These are phyloP conservation scores for Trametes polyzona DNA, from an alignment of 1,284 basidiomycete genomes.

Conservation along the genomic window DNA sequence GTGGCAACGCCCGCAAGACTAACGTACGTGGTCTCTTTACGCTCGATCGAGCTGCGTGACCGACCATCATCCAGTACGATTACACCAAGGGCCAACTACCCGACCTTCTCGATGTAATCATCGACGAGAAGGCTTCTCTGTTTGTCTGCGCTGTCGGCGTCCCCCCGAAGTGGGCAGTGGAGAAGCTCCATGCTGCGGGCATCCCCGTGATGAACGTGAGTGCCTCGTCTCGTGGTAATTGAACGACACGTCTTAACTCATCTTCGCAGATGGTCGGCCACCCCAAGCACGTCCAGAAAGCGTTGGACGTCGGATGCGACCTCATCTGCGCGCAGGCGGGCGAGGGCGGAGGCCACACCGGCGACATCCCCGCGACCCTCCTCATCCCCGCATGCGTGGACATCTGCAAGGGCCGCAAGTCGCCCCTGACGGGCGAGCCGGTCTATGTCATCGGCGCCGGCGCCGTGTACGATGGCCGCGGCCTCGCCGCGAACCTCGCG, in stretches of 20 bases:
- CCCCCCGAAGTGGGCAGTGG: constrained; percentile 77
- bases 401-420: constrained; percentile 71
- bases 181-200: constrained; percentile 78
- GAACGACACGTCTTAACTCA: no score
- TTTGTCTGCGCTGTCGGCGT: constrained; percentile 90
- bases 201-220: constrained; percentile 84
- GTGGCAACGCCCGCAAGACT: constrained; percentile 82
- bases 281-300: constrained; percentile 84
- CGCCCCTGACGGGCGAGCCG: constrained; percentile 78
- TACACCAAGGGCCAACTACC: constrained; percentile 81
- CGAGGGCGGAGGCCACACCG: constrained; percentile 87
- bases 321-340: constrained; percentile 90
- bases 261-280: constrained; percentile 83
- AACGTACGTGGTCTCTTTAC: constrained; percentile 59
- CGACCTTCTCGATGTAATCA: constrained; percentile 85
- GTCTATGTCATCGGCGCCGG: constrained; percentile 86
- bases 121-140: constrained; percentile 80
- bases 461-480: constrained; percentile 84
- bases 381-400: constrained; percentile 90
- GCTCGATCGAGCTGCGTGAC: not conserved
- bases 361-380: constrained; percentile 71
- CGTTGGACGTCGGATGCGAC: constrained; percentile 80
- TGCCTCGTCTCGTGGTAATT: no score
- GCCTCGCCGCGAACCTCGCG: constrained; percentile 83
- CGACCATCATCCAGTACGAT: constrained; percentile 55